Conservation (phyloP, 768 basidiomycete genomes). For the Phylloporus sp. region DNA sequence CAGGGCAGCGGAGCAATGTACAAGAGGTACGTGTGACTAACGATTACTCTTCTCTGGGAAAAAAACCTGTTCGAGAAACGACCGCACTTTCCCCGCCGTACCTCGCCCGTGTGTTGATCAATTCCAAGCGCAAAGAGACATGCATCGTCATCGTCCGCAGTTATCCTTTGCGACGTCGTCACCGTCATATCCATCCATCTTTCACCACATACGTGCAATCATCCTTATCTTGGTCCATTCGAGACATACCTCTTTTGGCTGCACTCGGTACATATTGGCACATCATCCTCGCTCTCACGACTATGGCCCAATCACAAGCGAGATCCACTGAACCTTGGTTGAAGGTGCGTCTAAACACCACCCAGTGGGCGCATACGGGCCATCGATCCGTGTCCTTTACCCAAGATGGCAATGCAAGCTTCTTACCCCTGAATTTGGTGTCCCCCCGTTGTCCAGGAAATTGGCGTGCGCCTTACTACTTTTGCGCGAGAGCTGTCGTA, state of each 20-base stretch:
- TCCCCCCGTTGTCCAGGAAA: too few relatives aligned
- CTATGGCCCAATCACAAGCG: constrained; percentile 6
- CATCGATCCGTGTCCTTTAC: constrained; percentile 7
- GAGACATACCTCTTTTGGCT: constrained; percentile 2
- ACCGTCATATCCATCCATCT: not conserved
- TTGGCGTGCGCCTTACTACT: too few relatives aligned
- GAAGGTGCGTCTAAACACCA: not conserved
- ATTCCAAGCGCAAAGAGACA: not conserved
- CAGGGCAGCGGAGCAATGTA: not conserved
- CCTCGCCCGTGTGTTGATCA: not conserved
- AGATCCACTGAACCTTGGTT: constrained; percentile 19
- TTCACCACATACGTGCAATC: not conserved
- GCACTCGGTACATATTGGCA: constrained; percentile 4
- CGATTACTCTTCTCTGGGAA: not conserved
- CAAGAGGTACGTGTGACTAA: constrained; percentile 6
- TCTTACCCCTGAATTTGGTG: not conserved
- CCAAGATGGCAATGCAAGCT: constrained; percentile 3
- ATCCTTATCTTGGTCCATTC: constrained; percentile 13
- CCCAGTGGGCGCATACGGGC: not conserved
- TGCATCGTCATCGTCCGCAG: not conserved
- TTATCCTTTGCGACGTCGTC: not conserved
- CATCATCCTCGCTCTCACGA: constrained; percentile 11
- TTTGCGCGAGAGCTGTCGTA: too few relatives aligned
- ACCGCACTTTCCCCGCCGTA: not conserved
- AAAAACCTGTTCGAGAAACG: not conserved